Base-by-base conservation (phyloP, 306 rosid species). In the Mucuna pruriens region DNA sequence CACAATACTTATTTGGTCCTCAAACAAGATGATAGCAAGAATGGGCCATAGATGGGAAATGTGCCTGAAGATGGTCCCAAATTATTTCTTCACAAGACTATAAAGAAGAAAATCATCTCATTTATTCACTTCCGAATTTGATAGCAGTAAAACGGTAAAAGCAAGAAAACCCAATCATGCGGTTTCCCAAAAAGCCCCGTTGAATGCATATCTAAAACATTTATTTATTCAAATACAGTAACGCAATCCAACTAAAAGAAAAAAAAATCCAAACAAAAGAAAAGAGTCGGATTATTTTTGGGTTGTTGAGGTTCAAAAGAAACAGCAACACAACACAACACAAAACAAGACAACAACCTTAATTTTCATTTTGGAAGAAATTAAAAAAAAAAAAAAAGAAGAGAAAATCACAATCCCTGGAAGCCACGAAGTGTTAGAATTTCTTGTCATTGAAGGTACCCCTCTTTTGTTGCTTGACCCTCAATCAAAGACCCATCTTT, bases 401-500 rank as follows among this genome's bases (percentile, higher is more conserved):
- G 22, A 26, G 10, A 31, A 74, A 69, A 16, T 8, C 4, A 40
- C 16, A 82, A 74, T 80, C 80, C 83, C 67, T 29, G 33, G 77
- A 34, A 74, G 61, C 16, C 64, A 76, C 85, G 25, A 82, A 82
- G 82, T 45, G 78, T 65, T 78, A 80, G 89, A 88, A 91, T 95
- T 90, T 92, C 99, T 95, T 95, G 99, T 85, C 88, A 91, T 89
- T 89, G 91, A 95, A 95, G 98, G 99, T 94, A 95, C 93, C 91
- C 90, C 52, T 81, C 88, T 67, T 88, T 84, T 66, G 93, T 96
- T 92, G 86, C 99, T 96, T 96, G 94, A 80, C 83, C 92, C 85
- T 87, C 94, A 95, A 94, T 93, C 99, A 95, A 95, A 85, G 88
- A 79, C 84, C 85, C 84, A 83, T 83, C 91, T 83, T 88, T 83